These are phyloP conservation scores for Fusarium chaquense DNA, from an alignment of 2,329 filamentous ascomycete genomes.

Conservation along the genomic window DNA sequence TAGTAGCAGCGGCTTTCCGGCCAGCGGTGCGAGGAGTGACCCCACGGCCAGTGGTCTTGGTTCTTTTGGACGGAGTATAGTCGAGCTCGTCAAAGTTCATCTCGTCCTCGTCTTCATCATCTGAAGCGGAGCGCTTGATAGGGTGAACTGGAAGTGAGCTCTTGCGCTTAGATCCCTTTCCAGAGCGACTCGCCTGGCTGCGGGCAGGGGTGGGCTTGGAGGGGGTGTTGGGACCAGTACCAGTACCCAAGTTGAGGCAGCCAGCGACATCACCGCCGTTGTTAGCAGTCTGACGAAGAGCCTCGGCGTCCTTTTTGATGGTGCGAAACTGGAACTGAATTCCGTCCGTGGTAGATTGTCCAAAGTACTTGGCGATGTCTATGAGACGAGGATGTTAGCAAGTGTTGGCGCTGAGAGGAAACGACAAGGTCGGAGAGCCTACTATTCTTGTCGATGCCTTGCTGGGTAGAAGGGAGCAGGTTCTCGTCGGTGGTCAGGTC, in stretches of 20 bases:
- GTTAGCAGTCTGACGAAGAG: slow-evolving; percentile 59
- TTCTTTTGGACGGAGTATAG: slow-evolving; percentile 55
- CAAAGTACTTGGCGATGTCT: slow-evolving; percentile 72
- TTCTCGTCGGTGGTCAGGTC: slow-evolving; percentile 54
- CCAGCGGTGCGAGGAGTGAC: slow-evolving; percentile 51
- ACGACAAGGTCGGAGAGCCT: slow-evolving; percentile 40
- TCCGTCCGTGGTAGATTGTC: slow-evolving; percentile 68
- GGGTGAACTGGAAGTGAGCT: slow-evolving; percentile 16
- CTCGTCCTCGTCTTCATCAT: slow-evolving; percentile 48
- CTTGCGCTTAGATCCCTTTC: slow-evolving; percentile 48
- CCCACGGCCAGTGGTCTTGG: slow-evolving; percentile 45
- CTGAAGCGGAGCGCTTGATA: slow-evolving; percentile 47
- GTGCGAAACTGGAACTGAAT: slow-evolving; percentile 71
- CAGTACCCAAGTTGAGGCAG: slow-evolving; percentile 50
- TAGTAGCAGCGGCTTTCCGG: slow-evolving; percentile 51
- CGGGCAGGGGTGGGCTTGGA: slow-evolving; percentile 46
- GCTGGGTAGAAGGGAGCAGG: slow-evolving; percentile 54
- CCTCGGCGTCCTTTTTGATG: slow-evolving; percentile 66
- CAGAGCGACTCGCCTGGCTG: slow-evolving; percentile 41
- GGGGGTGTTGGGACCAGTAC: slow-evolving; percentile 48
- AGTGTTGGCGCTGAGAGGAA: not conserved
- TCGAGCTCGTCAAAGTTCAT: slow-evolving; percentile 51
- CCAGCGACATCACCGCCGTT: slow-evolving; percentile 60
- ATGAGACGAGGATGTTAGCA: slow-evolving; percentile 14
- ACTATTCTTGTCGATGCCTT: slow-evolving; percentile 57